Percentiles rank a stretch among this genome's conserved stretches.
Conservation (phyloP, 805 yeast species). For the Martiniozyma abietophila region DNA sequence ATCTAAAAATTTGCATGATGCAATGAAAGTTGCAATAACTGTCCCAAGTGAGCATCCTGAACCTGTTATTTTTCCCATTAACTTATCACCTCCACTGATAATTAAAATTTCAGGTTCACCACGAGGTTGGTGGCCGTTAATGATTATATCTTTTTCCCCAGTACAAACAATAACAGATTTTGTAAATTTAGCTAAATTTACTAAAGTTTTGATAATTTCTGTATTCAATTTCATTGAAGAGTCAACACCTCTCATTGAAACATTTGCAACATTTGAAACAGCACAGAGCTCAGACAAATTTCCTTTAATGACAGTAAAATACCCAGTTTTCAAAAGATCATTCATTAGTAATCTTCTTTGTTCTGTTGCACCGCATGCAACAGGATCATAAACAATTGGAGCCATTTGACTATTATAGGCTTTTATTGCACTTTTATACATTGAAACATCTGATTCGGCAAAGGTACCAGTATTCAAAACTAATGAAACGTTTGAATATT, state of each 20-base stretch:
- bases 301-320: slow-evolving; percentile 67
- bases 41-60: slow-evolving; percentile 81
- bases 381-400: slow-evolving; percentile 81
- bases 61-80: slow-evolving; percentile 68
- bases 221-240: slow-evolving; percentile 19
- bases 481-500: slow-evolving; percentile 42
- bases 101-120: slow-evolving; percentile 9
- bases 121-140: slow-evolving; percentile 31
- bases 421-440: slow-evolving; percentile 41
- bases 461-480: slow-evolving; percentile 75
- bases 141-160: slow-evolving; percentile 47
- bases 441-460: slow-evolving; percentile 31
- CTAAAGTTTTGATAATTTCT: slow-evolving; percentile 30
- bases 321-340: slow-evolving; percentile 45
- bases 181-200: slow-evolving; percentile 38
- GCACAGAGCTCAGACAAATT: slow-evolving; percentile 72
- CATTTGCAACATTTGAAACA: slow-evolving; percentile 38
- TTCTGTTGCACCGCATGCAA: slow-evolving; percentile 79
- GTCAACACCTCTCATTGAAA: slow-evolving; percentile 69
- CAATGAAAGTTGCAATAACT: slow-evolving; percentile 49
- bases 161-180: slow-evolving; percentile 62
- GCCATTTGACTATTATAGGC: slow-evolving; percentile 47
- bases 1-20: slow-evolving; percentile 31
- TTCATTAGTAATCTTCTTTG: slow-evolving; percentile 43
- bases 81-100: slow-evolving; percentile 47